Evolutionary conservation across 2,329 filamentous ascomycete genomes (phyloP).

Genomic region (Xylariaceae sp.): DNA sequence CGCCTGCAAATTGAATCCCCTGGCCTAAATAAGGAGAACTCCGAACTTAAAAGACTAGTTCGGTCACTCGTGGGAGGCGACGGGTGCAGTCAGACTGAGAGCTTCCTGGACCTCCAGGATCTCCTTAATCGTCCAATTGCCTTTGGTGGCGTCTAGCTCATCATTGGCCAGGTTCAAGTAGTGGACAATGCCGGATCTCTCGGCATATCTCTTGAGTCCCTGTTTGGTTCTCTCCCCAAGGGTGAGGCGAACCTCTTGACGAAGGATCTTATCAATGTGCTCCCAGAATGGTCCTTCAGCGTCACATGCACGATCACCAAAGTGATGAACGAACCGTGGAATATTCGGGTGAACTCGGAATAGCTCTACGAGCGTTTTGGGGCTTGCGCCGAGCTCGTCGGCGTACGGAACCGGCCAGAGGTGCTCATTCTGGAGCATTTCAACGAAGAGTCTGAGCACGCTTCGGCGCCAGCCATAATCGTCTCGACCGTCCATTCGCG

Average conservation of each 20-base stretch:
- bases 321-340: constrained; percentile 9
- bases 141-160: not conserved
- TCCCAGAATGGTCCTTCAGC: constrained; percentile 10
- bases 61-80: not conserved
- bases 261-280: constrained; percentile 8
- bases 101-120: constrained; percentile 5
- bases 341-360: constrained; percentile 16
- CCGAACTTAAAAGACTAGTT: not conserved
- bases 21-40: not conserved
- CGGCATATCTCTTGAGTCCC: constrained; percentile 2
- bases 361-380: constrained; percentile 2
- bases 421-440: not conserved
- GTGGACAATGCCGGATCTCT: constrained; percentile 8
- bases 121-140: constrained; percentile 12
- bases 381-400: constrained; percentile 6
- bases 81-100: not conserved
- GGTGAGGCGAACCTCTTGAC: not conserved
- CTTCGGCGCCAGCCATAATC: constrained; percentile 12
- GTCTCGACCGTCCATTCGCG: constrained; percentile 10
- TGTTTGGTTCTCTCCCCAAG: not conserved
- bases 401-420: constrained; percentile 16
- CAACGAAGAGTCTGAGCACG: not conserved
- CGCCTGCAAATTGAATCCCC: too few species aligned
- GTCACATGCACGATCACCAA: constrained; percentile 7
- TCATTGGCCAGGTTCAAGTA: not conserved